phyloP scores from a whole-genome alignment of 2,329 filamentous ascomycete species.

The Penicillium corylophilum region DNA sequence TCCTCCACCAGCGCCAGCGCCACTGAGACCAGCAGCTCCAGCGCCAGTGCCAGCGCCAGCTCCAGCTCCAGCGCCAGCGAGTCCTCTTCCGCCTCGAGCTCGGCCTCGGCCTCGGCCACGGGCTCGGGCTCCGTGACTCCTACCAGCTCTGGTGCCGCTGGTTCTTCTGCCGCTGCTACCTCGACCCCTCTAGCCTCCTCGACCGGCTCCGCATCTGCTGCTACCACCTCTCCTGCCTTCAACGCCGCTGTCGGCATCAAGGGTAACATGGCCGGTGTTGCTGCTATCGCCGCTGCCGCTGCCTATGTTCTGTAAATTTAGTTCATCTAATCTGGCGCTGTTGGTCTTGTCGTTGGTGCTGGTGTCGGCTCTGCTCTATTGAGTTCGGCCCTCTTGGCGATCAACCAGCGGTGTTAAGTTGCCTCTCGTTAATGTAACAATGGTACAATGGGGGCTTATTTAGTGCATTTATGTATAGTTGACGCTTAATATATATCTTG shows the following conservation, averaged over 20 bases:
- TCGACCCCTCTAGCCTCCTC: conserved; percentile 19
- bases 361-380: neutral
- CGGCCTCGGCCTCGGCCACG: conserved; percentile 9
- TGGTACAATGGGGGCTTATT: neutral
- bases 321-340: conserved; percentile 3
- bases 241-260: conserved; percentile 27
- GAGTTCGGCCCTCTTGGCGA: neutral
- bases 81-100: conserved; percentile 6
- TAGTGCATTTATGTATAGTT: neutral
- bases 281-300: conserved; percentile 25
- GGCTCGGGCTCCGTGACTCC: conserved; percentile 1
- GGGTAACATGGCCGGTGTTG: conserved; percentile 28
- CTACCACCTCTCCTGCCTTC: conserved; percentile 23
- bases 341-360: conserved; percentile 3
- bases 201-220: conserved; percentile 11
- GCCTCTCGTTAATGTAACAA: neutral
- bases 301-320: conserved; percentile 28
- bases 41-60: conserved; percentile 4
- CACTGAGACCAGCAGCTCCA: conserved; percentile 3
- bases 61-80: conserved; percentile 1
- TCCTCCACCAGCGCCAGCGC: neutral
- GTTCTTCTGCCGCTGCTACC: conserved; percentile 10
- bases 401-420: neutral
- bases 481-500: neutral
- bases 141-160: conserved; percentile 8